Evolutionary conservation across 2,329 filamentous ascomycete species (phyloP).

Genomic region (Hypoxylon sp.): DNA sequence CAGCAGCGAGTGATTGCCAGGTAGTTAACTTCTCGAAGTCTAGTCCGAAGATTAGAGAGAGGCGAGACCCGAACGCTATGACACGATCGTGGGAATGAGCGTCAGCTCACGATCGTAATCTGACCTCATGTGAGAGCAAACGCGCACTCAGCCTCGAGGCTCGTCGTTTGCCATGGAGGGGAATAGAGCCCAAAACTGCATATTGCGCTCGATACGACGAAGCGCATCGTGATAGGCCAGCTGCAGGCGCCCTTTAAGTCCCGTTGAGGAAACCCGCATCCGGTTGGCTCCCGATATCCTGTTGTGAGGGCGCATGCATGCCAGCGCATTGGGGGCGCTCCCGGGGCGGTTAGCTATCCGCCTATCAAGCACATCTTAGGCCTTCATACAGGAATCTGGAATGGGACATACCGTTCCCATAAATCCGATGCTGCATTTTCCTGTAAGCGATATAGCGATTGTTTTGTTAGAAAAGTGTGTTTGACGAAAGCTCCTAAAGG

Average conservation of each 20-base stretch:
- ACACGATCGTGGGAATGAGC: slow-evolving; percentile 4
- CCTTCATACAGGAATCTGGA: background rate
- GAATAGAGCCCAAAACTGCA: slow-evolving; percentile 10
- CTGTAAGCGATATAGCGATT: background rate
- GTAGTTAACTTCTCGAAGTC: background rate
- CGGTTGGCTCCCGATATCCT: slow-evolving; percentile 30
- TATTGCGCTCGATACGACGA: slow-evolving; percentile 19
- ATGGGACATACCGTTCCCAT: background rate
- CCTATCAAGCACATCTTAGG: slow-evolving; percentile 8
- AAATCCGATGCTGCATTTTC: background rate
- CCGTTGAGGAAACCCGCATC: slow-evolving; percentile 13
- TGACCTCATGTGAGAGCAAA: slow-evolving; percentile 10
- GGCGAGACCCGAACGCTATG: background rate
- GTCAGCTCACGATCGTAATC: slow-evolving; percentile 5
- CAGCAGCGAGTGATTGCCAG: too few relatives aligned
- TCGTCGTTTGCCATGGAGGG: slow-evolving; percentile 14
- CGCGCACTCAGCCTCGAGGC: slow-evolving; percentile 12
- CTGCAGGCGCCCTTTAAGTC: slow-evolving; percentile 32
- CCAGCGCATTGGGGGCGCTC: slow-evolving; percentile 16
- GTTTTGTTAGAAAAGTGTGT: background rate
- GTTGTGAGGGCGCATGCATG: slow-evolving; percentile 38
- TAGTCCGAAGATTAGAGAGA: slow-evolving; percentile 1
- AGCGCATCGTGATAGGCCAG: slow-evolving; percentile 33
- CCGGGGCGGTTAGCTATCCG: slow-evolving; percentile 10
- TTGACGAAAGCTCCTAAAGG: too few relatives aligned